phyloP scores from a whole-genome alignment of 1,284 basidiomycete genomes.

The Cutaneotrichosporon sp. region DNA sequence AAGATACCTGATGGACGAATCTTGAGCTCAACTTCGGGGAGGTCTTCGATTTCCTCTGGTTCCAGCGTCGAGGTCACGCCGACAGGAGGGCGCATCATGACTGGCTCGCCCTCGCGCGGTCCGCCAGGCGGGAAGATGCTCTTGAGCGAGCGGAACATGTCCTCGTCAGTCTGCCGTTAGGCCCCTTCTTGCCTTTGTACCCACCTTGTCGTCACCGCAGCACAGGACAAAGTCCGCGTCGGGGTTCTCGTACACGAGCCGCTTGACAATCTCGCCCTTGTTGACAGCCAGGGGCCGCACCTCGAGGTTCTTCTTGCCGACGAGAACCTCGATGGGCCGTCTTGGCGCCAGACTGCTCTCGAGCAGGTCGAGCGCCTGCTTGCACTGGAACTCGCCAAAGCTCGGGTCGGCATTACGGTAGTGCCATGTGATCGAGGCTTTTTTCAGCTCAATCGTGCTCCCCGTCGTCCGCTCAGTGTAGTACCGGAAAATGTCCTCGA shows the following conservation, averaged over 20 bases:
- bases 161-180: constrained; percentile 71
- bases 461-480: constrained; percentile 95
- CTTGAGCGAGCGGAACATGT: constrained; percentile 87
- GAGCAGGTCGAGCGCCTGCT: constrained; percentile 91
- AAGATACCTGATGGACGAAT: constrained; percentile 69
- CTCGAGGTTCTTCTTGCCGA: constrained; percentile 98
- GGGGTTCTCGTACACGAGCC: constrained; percentile 83
- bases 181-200: constrained; percentile 25
- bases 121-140: constrained; percentile 48
- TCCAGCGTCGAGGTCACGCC: constrained; percentile 57
- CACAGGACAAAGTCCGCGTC: constrained; percentile 95
- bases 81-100: constrained; percentile 66
- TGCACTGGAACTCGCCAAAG: constrained; percentile 91
- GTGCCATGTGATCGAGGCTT: constrained; percentile 97
- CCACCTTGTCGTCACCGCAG: constrained; percentile 93
- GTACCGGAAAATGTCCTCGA: constrained; percentile 87
- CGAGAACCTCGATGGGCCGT: constrained; percentile 85
- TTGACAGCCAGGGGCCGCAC: constrained; percentile 91
- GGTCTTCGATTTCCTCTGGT: constrained; percentile 44
- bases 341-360: constrained; percentile 87
- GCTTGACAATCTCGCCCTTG: constrained; percentile 97
- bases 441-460: constrained; percentile 94
- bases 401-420: constrained; percentile 90
- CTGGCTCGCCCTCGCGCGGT: constrained; percentile 50
- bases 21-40: constrained; percentile 58